phyloP scores from a whole-genome alignment of 345 rosid species.

The Psidium friedrichsthalianum region DNA sequence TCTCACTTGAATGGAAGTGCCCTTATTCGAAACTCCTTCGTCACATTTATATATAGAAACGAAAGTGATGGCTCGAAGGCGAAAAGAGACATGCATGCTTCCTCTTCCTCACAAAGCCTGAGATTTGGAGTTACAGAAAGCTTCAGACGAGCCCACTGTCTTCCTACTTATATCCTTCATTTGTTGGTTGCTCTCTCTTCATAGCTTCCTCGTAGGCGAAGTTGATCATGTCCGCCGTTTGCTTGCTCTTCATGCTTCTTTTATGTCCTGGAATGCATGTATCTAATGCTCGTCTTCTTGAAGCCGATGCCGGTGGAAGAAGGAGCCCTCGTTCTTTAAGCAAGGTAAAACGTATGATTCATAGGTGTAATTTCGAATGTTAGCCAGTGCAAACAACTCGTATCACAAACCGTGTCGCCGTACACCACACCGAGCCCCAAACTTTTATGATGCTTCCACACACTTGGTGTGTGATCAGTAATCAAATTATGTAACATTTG shows the following conservation, averaged over 20 bases:
- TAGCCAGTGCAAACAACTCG: background rate
- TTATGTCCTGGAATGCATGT: conserved; percentile 17
- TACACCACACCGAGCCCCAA: background rate
- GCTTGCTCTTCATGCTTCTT: conserved; percentile 6
- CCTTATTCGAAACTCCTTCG: background rate
- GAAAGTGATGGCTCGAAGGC: background rate
- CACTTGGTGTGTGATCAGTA: background rate
- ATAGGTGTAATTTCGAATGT: background rate
- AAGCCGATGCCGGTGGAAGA: background rate
- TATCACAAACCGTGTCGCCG: background rate
- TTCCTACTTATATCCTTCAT: background rate
- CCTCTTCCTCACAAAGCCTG: background rate
- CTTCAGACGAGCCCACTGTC: background rate
- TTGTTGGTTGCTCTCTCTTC: background rate
- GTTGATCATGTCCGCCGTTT: background rate
- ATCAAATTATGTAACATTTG: background rate
- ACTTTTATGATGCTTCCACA: background rate
- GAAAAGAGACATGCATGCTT: background rate
- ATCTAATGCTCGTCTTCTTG: conserved; percentile 22
- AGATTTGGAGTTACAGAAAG: background rate
- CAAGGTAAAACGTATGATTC: background rate
- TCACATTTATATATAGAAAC: background rate
- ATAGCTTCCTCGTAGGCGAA: background rate
- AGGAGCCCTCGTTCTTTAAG: background rate
- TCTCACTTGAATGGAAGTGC: background rate